A percentile compares a stretch with the other conserved stretches of the same genome.
These are phyloP conservation scores for Calonectria pseudoreteaudii DNA, from an alignment of 2,329 filamentous ascomycete genomes.

Conservation along the genomic window DNA sequence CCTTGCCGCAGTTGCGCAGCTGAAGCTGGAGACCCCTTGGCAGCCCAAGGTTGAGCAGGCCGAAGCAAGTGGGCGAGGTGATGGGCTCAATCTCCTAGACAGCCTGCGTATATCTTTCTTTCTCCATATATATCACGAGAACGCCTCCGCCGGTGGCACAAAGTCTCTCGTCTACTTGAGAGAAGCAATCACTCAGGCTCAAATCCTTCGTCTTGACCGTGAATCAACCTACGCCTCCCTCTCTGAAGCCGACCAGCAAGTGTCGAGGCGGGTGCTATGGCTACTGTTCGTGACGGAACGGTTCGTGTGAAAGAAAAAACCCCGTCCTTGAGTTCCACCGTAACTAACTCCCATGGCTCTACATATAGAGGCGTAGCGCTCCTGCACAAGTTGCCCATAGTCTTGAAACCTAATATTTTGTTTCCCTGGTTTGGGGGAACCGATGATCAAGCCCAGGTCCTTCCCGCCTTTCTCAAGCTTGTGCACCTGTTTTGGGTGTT, in stretches of 20 bases:
- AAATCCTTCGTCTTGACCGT: slow-evolving; percentile 60
- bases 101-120: slow-evolving; percentile 62
- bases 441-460: slow-evolving; percentile 56
- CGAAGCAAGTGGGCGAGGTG: slow-evolving; percentile 43
- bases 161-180: slow-evolving; percentile 61
- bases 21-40: slow-evolving; percentile 53
- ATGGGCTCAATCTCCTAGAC: slow-evolving; percentile 50
- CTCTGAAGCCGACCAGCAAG: slow-evolving; percentile 53
- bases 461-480: slow-evolving; percentile 62
- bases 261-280: slow-evolving; percentile 60
- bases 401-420: slow-evolving; percentile 56
- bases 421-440: slow-evolving; percentile 45
- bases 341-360: slow-evolving; percentile 19
- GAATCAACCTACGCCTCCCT: slow-evolving; percentile 54
- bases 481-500: slow-evolving; percentile 63
- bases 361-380: slow-evolving; percentile 59
- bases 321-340: background rate
- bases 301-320: slow-evolving; percentile 25
- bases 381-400: slow-evolving; percentile 61
- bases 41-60: slow-evolving; percentile 41
- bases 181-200: slow-evolving; percentile 64
- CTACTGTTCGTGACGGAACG: slow-evolving; percentile 61
- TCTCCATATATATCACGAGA: slow-evolving; percentile 64
- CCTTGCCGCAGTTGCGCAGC: slow-evolving; percentile 61
- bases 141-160: slow-evolving; percentile 57